Conservation (phyloP, 2,329 filamentous ascomycete species). For the Diaporthe sp. region DNA sequence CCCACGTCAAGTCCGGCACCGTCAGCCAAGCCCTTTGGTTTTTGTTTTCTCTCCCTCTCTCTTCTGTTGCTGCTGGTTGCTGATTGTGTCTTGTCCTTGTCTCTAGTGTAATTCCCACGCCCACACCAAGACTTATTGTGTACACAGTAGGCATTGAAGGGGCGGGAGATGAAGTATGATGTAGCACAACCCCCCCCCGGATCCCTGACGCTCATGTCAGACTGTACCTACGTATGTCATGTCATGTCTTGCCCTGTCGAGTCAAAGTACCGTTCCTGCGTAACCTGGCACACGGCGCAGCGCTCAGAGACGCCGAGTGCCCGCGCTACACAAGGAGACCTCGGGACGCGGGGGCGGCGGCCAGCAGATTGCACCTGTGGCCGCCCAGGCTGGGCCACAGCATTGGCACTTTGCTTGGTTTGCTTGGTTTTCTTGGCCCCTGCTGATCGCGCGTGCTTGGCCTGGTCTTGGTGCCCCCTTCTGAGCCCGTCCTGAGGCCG, state of each 20-base stretch:
- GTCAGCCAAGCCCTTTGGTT: background rate
- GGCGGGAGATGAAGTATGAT: background rate
- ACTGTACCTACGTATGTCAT: background rate
- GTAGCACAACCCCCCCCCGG: background rate
- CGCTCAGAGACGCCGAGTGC: conserved; percentile 2
- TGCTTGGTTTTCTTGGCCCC: conserved; percentile 30
- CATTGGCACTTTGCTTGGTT: conserved; percentile 32
- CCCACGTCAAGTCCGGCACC: conserved; percentile 12
- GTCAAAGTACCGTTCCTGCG: conserved; percentile 7
- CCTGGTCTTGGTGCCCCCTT: conserved; percentile 10
- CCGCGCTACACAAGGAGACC: background rate
- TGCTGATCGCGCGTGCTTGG: conserved; percentile 12
- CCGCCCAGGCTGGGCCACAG: background rate
- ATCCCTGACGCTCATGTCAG: background rate
- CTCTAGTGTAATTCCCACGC: background rate
- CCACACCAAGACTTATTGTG: background rate
- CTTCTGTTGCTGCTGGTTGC: background rate
- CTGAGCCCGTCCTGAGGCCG: conserved; percentile 1
- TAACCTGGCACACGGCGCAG: background rate
- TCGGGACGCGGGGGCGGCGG: background rate
- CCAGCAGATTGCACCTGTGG: conserved; percentile 5
- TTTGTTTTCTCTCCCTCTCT: background rate
- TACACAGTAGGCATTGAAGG: background rate
- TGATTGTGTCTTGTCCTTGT: background rate
- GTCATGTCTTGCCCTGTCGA: background rate